Percentiles rank a stretch among this genome's conserved stretches.
Evolutionary conservation across 306 rosid genomes (phyloP).

Genomic region (Lupinus albus): DNA sequence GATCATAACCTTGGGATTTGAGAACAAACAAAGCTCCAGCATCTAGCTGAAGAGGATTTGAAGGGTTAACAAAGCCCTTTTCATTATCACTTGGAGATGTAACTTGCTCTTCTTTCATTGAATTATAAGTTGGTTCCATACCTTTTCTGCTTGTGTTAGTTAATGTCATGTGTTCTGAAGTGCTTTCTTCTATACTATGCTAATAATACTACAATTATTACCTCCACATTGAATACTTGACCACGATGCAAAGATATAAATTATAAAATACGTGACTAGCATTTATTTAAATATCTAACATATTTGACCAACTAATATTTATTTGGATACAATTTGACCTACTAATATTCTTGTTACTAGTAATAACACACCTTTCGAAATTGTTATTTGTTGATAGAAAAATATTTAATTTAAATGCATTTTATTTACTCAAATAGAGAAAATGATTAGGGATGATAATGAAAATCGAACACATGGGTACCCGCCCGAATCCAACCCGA

Average conservation of each 20-base stretch:
- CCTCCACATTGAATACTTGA: background rate
- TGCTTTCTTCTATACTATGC: background rate
- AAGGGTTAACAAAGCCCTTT: constrained; percentile 12
- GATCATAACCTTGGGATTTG: constrained; percentile 55
- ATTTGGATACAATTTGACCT: too few species aligned
- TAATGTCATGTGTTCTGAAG: constrained; percentile 1
- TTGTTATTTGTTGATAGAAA: too few species aligned
- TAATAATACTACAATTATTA: background rate
- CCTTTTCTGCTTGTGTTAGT: background rate
- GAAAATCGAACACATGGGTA: too few species aligned
- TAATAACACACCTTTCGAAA: too few species aligned
- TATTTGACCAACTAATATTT: too few species aligned
- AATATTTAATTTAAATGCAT: too few species aligned
- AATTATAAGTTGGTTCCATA: constrained; percentile 38
- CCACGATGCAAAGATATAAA: background rate
- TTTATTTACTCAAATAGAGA: too few species aligned
- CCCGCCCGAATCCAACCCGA: too few species aligned
- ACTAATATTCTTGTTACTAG: too few species aligned
- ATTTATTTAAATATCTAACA: background rate
- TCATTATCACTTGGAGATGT: constrained; percentile 20
- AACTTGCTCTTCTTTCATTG: constrained; percentile 22
- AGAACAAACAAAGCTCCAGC: constrained; percentile 72
- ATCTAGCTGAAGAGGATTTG: constrained; percentile 47
- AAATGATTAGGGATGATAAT: too few species aligned
- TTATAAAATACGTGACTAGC: background rate